A percentile compares a stretch with the other conserved stretches of the same genome.
Conservation (phyloP, 148 eudicot genomes). For the Diospyros kaki region DNA sequence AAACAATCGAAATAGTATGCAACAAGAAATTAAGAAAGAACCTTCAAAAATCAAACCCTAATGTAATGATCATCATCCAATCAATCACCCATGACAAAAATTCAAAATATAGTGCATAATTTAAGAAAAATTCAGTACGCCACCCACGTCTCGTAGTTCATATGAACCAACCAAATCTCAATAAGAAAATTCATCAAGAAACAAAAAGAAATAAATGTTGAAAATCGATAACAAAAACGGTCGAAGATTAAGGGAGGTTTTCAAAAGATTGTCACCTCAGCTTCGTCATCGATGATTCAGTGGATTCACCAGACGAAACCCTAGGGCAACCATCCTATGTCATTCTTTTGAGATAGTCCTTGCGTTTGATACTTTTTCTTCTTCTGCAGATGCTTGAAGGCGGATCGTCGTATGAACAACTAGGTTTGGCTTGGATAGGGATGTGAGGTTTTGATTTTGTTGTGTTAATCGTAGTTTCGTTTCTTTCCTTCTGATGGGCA, state of each 20-base stretch:
- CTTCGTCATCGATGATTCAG: slow-evolving; percentile 42
- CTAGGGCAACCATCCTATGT: slow-evolving; percentile 36
- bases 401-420: not conserved
- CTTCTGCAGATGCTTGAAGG: not conserved
- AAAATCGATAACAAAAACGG: not conserved
- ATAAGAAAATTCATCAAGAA: not conserved
- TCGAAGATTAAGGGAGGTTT: not conserved
- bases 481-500: too few species aligned
- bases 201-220: not conserved
- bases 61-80: not conserved
- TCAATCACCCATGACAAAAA: not conserved
- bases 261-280: slow-evolving; percentile 33
- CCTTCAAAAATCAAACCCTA: not conserved
- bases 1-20: not conserved
- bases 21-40: not conserved
- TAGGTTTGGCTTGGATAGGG: too few species aligned
- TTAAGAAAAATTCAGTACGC: not conserved
- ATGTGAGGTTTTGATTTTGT: too few species aligned
- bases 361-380: not conserved
- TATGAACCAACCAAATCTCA: not conserved
- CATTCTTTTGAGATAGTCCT: slow-evolving; percentile 21
- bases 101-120: not conserved
- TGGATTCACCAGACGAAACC: slow-evolving; percentile 39
- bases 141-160: not conserved
- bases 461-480: not conserved